phyloP scores from a whole-genome alignment of 2,329 filamentous ascomycete genomes.

The Raffaelea ambrosiae region DNA sequence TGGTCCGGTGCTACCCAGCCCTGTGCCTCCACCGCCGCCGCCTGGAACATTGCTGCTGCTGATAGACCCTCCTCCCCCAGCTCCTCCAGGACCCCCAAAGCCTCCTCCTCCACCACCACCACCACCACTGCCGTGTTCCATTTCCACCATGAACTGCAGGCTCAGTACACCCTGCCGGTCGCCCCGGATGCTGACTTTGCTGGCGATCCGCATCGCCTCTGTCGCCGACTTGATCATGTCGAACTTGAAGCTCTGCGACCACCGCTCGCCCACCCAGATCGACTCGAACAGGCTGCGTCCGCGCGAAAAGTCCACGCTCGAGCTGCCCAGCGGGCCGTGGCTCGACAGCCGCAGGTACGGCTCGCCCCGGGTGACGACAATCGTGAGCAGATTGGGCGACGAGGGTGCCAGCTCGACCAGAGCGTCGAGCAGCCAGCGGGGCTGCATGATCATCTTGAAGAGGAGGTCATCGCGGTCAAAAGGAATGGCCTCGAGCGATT shows the following conservation, averaged over 20 bases:
- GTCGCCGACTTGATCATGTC: conserved; percentile 75
- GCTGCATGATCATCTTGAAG: conserved; percentile 93
- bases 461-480: conserved; percentile 71
- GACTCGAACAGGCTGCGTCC: conserved; percentile 65
- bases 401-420: conserved; percentile 62
- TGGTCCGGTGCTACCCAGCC: not conserved
- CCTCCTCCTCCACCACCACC: not conserved
- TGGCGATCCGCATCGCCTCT: conserved; percentile 87
- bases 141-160: conserved; percentile 92
- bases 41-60: not conserved
- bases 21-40: not conserved
- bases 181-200: conserved; percentile 83
- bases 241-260: conserved; percentile 76
- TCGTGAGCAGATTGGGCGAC: conserved; percentile 62
- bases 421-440: conserved; percentile 62
- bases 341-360: conserved; percentile 71
- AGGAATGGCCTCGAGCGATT: conserved; percentile 71
- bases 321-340: conserved; percentile 49
- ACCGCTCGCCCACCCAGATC: conserved; percentile 52
- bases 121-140: conserved; percentile 37
- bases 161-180: conserved; percentile 87
- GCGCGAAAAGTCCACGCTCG: conserved; percentile 58
- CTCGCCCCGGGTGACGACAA: conserved; percentile 54
- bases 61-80: not conserved
- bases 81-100: not conserved